Conservation (phyloP, 2,329 filamentous ascomycete genomes). For the Ophiostoma himal-ulmi region DNA sequence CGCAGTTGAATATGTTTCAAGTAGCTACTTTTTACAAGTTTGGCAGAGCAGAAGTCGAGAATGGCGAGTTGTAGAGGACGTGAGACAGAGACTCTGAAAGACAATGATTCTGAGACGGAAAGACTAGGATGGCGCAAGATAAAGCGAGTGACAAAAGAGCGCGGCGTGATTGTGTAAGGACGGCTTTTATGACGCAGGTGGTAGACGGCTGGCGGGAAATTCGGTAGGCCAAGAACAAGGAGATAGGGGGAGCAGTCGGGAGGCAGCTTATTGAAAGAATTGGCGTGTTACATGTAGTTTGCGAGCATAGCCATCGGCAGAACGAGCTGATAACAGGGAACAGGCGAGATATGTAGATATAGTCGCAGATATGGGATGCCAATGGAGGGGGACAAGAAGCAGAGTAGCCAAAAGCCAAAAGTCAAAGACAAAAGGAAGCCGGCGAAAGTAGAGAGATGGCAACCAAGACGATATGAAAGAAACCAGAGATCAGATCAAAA, state of each 20-base stretch:
- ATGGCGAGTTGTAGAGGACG: neutral
- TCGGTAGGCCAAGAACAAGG: neutral
- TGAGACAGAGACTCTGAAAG: neutral
- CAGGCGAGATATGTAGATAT: neutral
- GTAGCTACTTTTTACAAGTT: neutral
- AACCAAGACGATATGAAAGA: slow-evolving; percentile 4
- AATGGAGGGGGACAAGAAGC: neutral
- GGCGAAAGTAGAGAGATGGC: neutral
- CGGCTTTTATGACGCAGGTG: neutral
- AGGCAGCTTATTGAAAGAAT: neutral
- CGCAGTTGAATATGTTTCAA: neutral
- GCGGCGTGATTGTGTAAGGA: neutral
- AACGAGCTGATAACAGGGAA: neutral
- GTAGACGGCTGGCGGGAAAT: neutral
- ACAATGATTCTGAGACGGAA: neutral
- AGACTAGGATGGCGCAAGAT: neutral
- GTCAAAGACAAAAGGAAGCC: neutral
- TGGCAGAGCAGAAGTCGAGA: neutral
- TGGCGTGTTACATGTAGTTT: neutral
- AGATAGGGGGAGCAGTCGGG: neutral
- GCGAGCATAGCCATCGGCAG: neutral
- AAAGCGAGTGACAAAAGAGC: neutral
- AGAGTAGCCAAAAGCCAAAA: neutral
- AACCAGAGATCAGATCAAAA: neutral
- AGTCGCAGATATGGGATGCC: neutral